Evolutionary conservation across 2,329 filamentous ascomycete genomes (phyloP).

Genomic region (Epicoccum nigrum): DNA sequence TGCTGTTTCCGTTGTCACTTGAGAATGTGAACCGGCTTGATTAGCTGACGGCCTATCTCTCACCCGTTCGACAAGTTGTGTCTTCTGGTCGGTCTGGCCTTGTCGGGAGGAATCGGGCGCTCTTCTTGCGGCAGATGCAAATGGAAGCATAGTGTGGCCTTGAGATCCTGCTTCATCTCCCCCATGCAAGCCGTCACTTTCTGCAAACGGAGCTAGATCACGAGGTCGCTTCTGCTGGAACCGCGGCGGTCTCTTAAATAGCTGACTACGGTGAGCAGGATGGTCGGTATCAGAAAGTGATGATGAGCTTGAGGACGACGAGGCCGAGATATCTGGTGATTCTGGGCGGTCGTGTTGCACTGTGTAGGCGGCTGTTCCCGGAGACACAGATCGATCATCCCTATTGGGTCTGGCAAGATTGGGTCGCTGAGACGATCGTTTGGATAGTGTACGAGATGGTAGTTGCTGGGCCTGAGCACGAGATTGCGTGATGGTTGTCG

Average conservation of each 20-base stretch:
- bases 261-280: conserved; percentile 51
- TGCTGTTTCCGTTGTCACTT: conserved; percentile 30
- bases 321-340: conserved; percentile 32
- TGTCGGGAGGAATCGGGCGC: conserved; percentile 14
- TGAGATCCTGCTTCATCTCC: conserved; percentile 63
- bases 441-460: conserved; percentile 34
- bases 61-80: conserved; percentile 6
- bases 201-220: conserved; percentile 33
- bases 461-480: conserved; percentile 32
- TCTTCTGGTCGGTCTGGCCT: conserved; percentile 21
- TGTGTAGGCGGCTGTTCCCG: conserved; percentile 8
- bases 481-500: conserved; percentile 55
- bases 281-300: conserved; percentile 46
- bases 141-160: conserved; percentile 50
- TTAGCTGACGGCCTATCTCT: conserved; percentile 9
- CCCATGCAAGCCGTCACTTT: conserved; percentile 43
- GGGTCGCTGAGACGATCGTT: conserved; percentile 34
- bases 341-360: conserved; percentile 19
- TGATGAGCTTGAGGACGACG: conserved; percentile 39
- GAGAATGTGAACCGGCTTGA: conserved; percentile 29
- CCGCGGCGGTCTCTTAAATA: conserved; percentile 51
- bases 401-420: conserved; percentile 26
- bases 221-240: conserved; percentile 41
- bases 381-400: conserved; percentile 18
- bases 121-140: conserved; percentile 42